Base-by-base conservation (phyloP, 2,329 filamentous ascomycete species). In the Colletotrichum chlorophyti region DNA sequence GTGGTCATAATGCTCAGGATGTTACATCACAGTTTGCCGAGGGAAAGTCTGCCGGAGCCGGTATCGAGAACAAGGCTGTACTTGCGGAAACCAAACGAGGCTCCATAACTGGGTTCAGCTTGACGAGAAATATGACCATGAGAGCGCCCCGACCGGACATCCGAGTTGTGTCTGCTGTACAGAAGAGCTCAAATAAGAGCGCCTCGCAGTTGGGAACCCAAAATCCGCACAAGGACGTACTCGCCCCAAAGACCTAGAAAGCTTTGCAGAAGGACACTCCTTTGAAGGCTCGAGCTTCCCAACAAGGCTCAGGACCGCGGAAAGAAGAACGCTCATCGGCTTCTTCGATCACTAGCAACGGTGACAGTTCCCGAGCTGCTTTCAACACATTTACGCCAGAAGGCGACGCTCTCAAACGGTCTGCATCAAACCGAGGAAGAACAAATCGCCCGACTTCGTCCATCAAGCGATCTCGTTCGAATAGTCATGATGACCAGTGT, bases 221-320 rank as follows among this genome's bases (percentile, higher is more conserved):
- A 19, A 23, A 42, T 9, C 12, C 23, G 15, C 46, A 37, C 52
- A 35, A 43, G 48, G 53, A 51, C 42, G 35, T 14, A 14, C 35
- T 24, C 53, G 9, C 14, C 43, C 42, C 46, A 42, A 37, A 43
- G n/a, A 32, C 46, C 37, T 55, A 55, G 53, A 43, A 43, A n/a
- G 53, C 37, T 34, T 52, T 51, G 35, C 23, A 38, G 37, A 29
- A 11, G 24, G 46, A 37, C 29, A 37, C 6, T 12, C 23, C 37
- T 27, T 43, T 24, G 37, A 52, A 12, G 11, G 7, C 14, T 24
- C 15, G 19, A 21, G 15, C 17, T n/a, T n/a, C n/a, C n/a, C n/a
- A n/a, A n/a, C n/a, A n/a, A n/a, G n/a, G n/a, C n/a, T n/a, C n/a
- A n/a, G n/a, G n/a, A n/a, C n/a, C n/a, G n/a, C n/a, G n/a, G n/a